Evolutionary conservation across 345 rosid species (phyloP), one percentile per base, ranked within the genome.

Genomic region (Gynandropsis gynandra): DNA sequence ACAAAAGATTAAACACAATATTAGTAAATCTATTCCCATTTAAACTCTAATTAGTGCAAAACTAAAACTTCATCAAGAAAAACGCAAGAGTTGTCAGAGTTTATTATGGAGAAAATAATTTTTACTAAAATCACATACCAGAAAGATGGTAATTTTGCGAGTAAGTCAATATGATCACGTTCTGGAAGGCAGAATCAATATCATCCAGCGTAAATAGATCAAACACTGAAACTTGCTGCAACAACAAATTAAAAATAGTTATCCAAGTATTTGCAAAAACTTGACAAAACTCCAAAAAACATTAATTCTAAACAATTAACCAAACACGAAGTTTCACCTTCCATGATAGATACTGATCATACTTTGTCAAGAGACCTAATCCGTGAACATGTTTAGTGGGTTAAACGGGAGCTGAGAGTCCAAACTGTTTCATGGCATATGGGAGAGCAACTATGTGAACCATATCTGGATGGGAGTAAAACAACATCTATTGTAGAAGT

Each of bases 361-460:
- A 92, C 96, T 87, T 82, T 11, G 98, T 87, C 58, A 92, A 85
- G 0, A 87, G 85, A 44, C 98, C 98, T 46, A 87, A 64, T 67
- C 96, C 63, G 21, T 51, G 62, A 34, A 87, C 90, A 10, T 96
- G 98, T 54, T 87, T 95, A 6, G 96, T 87, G 3, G 89, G 80
- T 55, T 66, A 92, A 62, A 87, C 77, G 0, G 95, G 86, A 64
- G 96, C 95, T 1, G 87, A 77, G 53, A 92, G 89, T 44, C 96
- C 90, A 42, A 82, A 72, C 37, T 85, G 87, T 55, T 82, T 80
- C 82, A 87, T 70, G 18, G 98, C 98, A 58, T 85, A 92, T 16
- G 98, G 95, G 54, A 92, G 80, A 42, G 96, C 98, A 8, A 95
- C 98, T 7, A 92, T 72, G 60, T 92, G 98, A 68, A 87, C 76